These are phyloP conservation scores for Mortierella sp. DNA, from an alignment of 371 early-diverging fungal genomes.

Conservation along the genomic window DNA sequence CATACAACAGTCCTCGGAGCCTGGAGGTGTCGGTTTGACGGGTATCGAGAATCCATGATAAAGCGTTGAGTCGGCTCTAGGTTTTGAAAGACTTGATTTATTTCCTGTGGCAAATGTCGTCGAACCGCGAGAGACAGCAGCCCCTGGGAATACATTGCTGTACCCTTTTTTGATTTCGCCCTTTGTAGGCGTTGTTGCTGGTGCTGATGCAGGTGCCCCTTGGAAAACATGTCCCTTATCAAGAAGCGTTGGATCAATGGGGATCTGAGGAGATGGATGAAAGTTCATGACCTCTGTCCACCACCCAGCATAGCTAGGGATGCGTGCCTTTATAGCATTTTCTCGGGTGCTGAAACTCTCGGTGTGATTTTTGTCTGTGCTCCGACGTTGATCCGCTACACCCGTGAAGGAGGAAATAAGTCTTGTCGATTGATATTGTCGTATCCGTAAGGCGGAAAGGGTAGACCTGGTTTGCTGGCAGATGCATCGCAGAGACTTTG, in stretches of 20 bases:
- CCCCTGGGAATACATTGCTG: conserved; percentile 23
- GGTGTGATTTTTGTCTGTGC: background rate
- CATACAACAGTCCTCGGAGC: conserved; percentile 56
- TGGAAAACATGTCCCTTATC: conserved; percentile 38
- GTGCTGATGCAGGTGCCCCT: conserved; percentile 5
- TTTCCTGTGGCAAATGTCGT: conserved; percentile 19
- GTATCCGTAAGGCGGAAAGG: background rate
- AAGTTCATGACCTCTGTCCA: conserved; percentile 52
- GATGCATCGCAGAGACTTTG: conserved; percentile 8
- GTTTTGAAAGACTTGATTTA: conserved; percentile 15
- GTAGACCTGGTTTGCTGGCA: background rate
- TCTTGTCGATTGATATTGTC: conserved; percentile 5
- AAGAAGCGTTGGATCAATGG: conserved; percentile 28
- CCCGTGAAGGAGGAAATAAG: background rate
- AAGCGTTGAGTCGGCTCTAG: conserved; percentile 10
- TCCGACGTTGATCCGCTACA: background rate
- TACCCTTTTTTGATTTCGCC: conserved; percentile 26
- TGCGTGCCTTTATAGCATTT: conserved; percentile 29
- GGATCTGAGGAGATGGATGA: conserved; percentile 23
- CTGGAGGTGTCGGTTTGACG: conserved; percentile 49
- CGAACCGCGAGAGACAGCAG: conserved; percentile 13
- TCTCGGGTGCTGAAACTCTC: conserved; percentile 1
- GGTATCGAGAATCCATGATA: conserved; percentile 52
- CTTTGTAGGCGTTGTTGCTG: conserved; percentile 2
- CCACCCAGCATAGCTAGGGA: conserved; percentile 46